These are phyloP conservation scores for Pseudozyma hubeiensis DNA, from an alignment of 1,284 basidiomycete species.

Conservation along the genomic window DNA sequence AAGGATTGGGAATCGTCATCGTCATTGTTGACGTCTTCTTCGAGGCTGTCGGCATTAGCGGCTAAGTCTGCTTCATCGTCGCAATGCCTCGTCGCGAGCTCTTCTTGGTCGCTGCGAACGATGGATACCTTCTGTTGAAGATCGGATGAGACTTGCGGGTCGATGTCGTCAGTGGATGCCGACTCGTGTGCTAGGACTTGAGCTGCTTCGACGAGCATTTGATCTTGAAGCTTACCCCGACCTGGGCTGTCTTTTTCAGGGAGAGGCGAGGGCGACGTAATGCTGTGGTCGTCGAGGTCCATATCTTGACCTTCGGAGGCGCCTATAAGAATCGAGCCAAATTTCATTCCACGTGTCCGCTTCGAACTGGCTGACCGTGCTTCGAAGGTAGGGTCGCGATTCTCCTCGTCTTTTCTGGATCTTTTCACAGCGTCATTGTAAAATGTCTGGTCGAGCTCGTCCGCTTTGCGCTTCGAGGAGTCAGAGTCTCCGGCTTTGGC, in stretches of 20 bases:
- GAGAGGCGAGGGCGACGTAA: background rate
- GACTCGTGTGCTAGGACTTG: background rate
- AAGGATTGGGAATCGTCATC: slow-evolving; percentile 35
- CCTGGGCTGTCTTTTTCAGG: no score
- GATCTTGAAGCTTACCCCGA: slow-evolving; percentile 23
- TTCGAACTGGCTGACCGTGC: no score
- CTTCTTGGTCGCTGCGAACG: background rate
- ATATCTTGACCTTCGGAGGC: slow-evolving; percentile 5
- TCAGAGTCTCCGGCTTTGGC: background rate
- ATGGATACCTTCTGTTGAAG: slow-evolving; percentile 1
- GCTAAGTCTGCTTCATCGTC: background rate
- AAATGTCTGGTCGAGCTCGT: background rate
- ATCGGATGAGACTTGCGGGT: background rate
- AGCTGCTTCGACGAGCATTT: background rate
- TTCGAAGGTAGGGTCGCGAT: background rate
- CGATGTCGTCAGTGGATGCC: background rate
- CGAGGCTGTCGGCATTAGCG: slow-evolving; percentile 11
- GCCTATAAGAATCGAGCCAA: background rate
- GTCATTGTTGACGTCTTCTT: slow-evolving; percentile 5
- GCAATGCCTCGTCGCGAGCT: background rate
- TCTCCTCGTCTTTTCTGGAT: background rate
- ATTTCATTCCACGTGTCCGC: background rate
- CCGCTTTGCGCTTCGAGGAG: slow-evolving; percentile 27
- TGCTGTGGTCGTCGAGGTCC: slow-evolving; percentile 19
- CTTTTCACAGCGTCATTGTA: slow-evolving; percentile 1